Evolutionary conservation across 2,329 filamentous ascomycete genomes (phyloP).

Genomic region (Dothistroma septosporum): DNA sequence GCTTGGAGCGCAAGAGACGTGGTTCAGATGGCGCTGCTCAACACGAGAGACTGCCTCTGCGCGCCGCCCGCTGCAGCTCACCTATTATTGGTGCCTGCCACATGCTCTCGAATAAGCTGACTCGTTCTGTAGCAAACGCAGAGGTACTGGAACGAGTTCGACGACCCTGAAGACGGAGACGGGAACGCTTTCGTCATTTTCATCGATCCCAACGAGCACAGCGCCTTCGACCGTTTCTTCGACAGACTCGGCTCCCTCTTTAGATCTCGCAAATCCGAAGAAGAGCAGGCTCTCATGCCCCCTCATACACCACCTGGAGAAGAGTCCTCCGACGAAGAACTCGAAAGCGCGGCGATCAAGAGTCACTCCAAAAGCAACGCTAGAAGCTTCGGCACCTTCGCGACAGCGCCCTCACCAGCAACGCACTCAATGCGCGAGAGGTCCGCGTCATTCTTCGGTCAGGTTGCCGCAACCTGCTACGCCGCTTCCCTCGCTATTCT

Average conservation of each 20-base stretch:
- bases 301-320: slow-evolving; percentile 17
- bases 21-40: background rate
- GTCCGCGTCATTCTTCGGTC: slow-evolving; percentile 14
- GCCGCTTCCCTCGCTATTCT: slow-evolving; percentile 60
- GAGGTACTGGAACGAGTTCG: slow-evolving; percentile 81
- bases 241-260: slow-evolving; percentile 45
- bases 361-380: background rate
- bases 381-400: slow-evolving; percentile 19
- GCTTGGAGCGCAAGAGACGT: background rate
- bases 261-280: slow-evolving; percentile 25
- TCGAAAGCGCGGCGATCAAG: background rate
- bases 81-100: no score
- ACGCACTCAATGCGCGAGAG: background rate
- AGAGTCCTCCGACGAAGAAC: slow-evolving; percentile 34
- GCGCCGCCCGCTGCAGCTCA: no score
- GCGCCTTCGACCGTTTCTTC: slow-evolving; percentile 62
- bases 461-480: slow-evolving; percentile 50
- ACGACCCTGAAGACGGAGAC: slow-evolving; percentile 68
- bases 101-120: background rate
- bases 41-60: no score
- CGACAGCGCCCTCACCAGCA: background rate
- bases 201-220: slow-evolving; percentile 64
- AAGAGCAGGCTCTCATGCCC: slow-evolving; percentile 22
- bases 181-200: slow-evolving; percentile 65
- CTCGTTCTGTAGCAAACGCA: slow-evolving; percentile 25